These are phyloP conservation scores for Cercospora citrullina DNA, from an alignment of 2,329 filamentous ascomycete genomes.

Conservation along the genomic window DNA sequence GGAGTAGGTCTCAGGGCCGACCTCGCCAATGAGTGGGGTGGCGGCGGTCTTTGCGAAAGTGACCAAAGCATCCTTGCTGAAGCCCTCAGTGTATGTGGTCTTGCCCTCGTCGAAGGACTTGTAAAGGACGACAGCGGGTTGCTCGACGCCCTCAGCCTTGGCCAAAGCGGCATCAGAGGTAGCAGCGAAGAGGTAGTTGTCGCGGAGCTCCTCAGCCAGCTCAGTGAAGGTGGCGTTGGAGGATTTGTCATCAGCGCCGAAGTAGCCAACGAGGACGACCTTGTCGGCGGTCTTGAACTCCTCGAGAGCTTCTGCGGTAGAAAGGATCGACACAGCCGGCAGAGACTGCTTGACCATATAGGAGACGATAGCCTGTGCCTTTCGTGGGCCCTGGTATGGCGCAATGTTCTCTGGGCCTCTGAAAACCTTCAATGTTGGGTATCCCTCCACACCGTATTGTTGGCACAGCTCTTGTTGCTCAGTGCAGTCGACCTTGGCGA, in stretches of 20 bases:
- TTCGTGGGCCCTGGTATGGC: slow-evolving; percentile 85
- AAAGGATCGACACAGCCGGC: slow-evolving; percentile 82
- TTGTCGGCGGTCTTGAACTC: slow-evolving; percentile 99
- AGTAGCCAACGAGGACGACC: slow-evolving; percentile 89
- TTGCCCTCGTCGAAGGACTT: slow-evolving; percentile 98
- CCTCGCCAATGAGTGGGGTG: slow-evolving; percentile 89
- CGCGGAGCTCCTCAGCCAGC: slow-evolving; percentile 73
- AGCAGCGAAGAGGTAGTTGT: slow-evolving; percentile 89
- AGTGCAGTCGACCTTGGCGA: slow-evolving; percentile 92
- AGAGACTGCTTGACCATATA: slow-evolving; percentile 99
- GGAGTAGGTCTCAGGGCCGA: slow-evolving; percentile 94
- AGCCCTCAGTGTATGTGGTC: slow-evolving; percentile 76
- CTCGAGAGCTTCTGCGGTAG: slow-evolving; percentile 72
- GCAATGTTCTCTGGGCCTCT: slow-evolving; percentile 77
- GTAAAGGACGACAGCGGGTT: slow-evolving; percentile 88
- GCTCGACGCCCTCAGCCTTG: slow-evolving; percentile 84
- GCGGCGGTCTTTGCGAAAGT: slow-evolving; percentile 81
- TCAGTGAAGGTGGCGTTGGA: slow-evolving; percentile 83
- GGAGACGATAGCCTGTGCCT: slow-evolving; percentile 72
- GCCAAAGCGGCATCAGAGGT: slow-evolving; percentile 81
- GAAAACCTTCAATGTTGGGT: slow-evolving; percentile 99
- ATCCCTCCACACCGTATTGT: slow-evolving; percentile 87
- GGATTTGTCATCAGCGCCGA: slow-evolving; percentile 75
- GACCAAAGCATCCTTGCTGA: slow-evolving; percentile 76
- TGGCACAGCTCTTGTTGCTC: slow-evolving; percentile 91